Evolutionary conservation across 1,284 basidiomycete genomes (phyloP).

Genomic region (Papiliotrema fonsecae): DNA sequence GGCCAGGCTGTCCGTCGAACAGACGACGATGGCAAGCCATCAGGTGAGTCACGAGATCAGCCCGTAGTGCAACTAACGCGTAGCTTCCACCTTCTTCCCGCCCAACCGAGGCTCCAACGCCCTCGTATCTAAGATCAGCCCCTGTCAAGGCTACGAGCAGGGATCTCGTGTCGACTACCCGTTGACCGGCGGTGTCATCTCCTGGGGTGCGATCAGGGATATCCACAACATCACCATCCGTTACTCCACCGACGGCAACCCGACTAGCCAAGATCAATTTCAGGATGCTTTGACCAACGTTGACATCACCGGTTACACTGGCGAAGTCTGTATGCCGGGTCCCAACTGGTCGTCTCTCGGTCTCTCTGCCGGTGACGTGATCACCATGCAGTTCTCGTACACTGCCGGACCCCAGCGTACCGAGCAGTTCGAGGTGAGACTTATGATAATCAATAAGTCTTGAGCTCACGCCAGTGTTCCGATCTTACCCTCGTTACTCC

Average conservation of each 20-base stretch:
- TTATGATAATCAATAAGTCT: neutral
- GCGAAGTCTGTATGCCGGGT: conserved; percentile 1
- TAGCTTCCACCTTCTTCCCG: neutral
- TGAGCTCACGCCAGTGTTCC: neutral
- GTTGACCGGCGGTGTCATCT: conserved; percentile 4
- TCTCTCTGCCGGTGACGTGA: conserved; percentile 4
- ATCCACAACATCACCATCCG: conserved; percentile 1
- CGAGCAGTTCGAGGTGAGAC: conserved; percentile 4
- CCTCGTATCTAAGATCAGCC: neutral
- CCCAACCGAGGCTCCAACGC: conserved; percentile 5
- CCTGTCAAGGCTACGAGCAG: conserved; percentile 7
- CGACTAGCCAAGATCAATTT: conserved; percentile 6
- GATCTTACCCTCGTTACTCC: neutral
- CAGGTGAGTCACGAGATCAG: neutral
- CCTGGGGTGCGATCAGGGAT: conserved; percentile 2
- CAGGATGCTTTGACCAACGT: neutral
- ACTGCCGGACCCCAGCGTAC: conserved; percentile 3
- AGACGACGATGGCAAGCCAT: neutral
- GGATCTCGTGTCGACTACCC: conserved; percentile 9
- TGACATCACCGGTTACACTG: neutral
- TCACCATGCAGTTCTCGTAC: conserved; percentile 10
- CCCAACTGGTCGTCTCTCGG: conserved; percentile 7
- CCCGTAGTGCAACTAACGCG: neutral
- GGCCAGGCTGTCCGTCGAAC: conserved; percentile 46
- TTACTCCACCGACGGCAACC: conserved; percentile 8